phyloP scores from a whole-genome alignment of 805 yeast genomes.

The Yarrowia porcina region DNA sequence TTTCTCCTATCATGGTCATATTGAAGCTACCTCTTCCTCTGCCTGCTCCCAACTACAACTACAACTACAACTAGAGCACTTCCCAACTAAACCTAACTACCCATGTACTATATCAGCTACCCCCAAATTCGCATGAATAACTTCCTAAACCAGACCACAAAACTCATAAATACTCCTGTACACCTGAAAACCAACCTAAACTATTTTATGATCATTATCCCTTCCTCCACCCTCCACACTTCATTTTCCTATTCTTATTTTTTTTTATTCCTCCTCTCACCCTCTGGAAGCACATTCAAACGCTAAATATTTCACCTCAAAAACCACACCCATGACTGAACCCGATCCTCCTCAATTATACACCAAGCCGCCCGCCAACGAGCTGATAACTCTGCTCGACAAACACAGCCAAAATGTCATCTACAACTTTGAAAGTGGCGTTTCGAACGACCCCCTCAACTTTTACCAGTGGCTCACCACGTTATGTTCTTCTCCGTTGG shows the following conservation, averaged over 20 bases:
- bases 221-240: neutral
- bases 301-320: slow-evolving; percentile 1
- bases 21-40: too few species aligned
- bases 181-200: too few species aligned
- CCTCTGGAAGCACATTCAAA: neutral
- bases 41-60: too few species aligned
- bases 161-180: too few species aligned
- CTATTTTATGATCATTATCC: too few species aligned
- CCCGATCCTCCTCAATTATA: slow-evolving; percentile 5
- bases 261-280: neutral
- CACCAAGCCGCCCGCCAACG: slow-evolving; percentile 5
- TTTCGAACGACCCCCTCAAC: slow-evolving; percentile 16
- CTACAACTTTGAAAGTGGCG: slow-evolving; percentile 8
- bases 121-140: too few species aligned
- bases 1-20: too few species aligned
- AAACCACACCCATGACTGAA: neutral
- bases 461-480: slow-evolving; percentile 38
- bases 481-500: slow-evolving; percentile 39
- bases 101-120: too few species aligned
- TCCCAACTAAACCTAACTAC: too few species aligned
- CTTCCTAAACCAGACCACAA: too few species aligned
- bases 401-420: slow-evolving; percentile 3
- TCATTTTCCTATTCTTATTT: neutral
- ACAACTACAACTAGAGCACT: too few species aligned
- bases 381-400: neutral